phyloP scores from a whole-genome alignment of 139 green algal species.

The Chlamydomonas asymmetrica region DNA sequence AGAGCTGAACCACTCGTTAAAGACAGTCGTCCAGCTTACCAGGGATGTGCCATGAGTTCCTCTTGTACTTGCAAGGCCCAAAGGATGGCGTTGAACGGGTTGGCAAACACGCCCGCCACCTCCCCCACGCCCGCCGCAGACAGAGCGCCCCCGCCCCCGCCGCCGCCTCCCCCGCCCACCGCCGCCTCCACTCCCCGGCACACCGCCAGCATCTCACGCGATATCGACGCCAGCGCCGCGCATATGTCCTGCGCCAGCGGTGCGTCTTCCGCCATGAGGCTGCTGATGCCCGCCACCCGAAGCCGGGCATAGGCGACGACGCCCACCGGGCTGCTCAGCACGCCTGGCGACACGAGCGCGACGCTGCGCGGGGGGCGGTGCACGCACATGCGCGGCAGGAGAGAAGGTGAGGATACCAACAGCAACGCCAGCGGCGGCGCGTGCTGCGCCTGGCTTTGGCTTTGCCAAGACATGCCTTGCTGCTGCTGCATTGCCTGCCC shows the following conservation, averaged over 20 bases:
- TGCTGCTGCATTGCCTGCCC: no score
- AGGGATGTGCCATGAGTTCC: slow-evolving; percentile 17
- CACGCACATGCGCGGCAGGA: neutral
- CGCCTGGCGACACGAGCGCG: slow-evolving; percentile 4
- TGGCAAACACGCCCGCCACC: slow-evolving; percentile 9
- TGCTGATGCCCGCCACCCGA: neutral
- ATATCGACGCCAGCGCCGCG: neutral
- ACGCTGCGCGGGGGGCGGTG: neutral
- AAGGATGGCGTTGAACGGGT: slow-evolving; percentile 26
- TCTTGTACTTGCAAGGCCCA: slow-evolving; percentile 25
- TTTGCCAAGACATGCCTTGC: no score
- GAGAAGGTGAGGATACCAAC: no score
- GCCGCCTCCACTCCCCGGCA: no score
- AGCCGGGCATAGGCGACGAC: neutral
- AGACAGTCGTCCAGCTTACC: no score
- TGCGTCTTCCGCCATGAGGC: slow-evolving; percentile 10
- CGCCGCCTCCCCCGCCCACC: neutral
- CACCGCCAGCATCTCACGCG: no score
- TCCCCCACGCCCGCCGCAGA: neutral
- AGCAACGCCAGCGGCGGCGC: no score
- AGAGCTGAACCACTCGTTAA: no score
- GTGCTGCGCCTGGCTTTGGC: slow-evolving; percentile 6
- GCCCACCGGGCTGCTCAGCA: no score
- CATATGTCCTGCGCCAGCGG: slow-evolving; percentile 1
- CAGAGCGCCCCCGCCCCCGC: no score